Evolutionary conservation across 441 rosid genomes (phyloP), one percentile per base, ranked within the genome.

Genomic region (Theobroma grandiflorum): DNA sequence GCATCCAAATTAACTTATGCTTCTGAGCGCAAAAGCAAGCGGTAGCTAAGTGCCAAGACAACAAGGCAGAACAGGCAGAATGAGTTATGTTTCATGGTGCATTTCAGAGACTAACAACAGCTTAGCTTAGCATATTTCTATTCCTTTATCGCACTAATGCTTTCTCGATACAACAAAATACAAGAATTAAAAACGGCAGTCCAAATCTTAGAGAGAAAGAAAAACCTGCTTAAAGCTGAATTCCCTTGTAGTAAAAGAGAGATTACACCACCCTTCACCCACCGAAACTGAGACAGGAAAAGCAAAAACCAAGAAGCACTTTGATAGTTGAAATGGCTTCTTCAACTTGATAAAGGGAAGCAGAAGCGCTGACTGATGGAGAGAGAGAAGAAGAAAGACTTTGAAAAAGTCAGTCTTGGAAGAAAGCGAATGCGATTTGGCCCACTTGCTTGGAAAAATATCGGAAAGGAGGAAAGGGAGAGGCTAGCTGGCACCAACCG

Each of bases 221-320:
- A 31, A 22, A 73, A 73, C 65, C 77, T 57, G 64, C 37, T 37
- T 37, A 73, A 55, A 73, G 76, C 76, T 55, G 76, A 73, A 55
- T 58, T 40, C 37, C 52, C 18, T 10, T 2, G 63, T 9, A 22
- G 40, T 18, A 9, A 22, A 18, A 72, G 31, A 2, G 33, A 72
- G 14, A 52, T 2, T 26, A 26, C 31, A 26, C 31, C 31, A 26
- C 31, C 31, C 31, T 26, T 26, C 31, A 26, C 31, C 31, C 31
- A 26, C 31, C 31, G 31, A 26, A 26, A 26, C 31, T 26, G 31
- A 26, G 31, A 26, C 31, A 26, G 31, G 31, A 26, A 26, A 26
- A 26, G 31, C 0, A 26, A 26, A 7, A 7, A 45, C 8, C 2
- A 8, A 45, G 49, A 10, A 45, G 49, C 49, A 45, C 49, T 45